Conservation (phyloP, 1,284 basidiomycete genomes). For the Rhodofomes roseus region DNA sequence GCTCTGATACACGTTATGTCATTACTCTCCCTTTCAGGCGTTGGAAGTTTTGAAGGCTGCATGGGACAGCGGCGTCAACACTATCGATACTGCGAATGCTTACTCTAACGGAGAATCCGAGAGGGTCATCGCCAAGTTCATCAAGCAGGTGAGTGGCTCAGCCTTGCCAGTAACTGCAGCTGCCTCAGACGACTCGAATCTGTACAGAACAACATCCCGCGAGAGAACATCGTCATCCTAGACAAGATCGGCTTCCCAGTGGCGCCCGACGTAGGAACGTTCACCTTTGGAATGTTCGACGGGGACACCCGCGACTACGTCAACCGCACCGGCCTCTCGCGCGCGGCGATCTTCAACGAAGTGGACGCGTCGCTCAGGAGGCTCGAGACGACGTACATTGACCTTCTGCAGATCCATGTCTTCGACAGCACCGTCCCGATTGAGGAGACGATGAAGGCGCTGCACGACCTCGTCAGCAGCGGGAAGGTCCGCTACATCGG, state of each 20-base stretch:
- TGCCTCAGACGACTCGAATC: background rate
- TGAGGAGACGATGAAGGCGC: constrained; percentile 30
- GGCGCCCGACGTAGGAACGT: constrained; percentile 14
- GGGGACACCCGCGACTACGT: constrained; percentile 25
- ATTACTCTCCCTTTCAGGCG: constrained; percentile 10
- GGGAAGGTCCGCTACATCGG: constrained; percentile 31
- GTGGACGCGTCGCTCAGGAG: constrained; percentile 43
- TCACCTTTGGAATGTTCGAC: constrained; percentile 11
- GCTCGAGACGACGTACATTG: constrained; percentile 42
- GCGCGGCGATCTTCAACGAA: constrained; percentile 53
- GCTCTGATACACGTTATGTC: no score
- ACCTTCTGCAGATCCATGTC: constrained; percentile 45
- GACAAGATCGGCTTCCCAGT: constrained; percentile 34
- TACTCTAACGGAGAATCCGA: constrained; percentile 52
- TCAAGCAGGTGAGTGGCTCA: constrained; percentile 35
- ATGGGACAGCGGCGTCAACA: constrained; percentile 48
- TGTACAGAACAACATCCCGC: constrained; percentile 53
- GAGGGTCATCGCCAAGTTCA: constrained; percentile 45
- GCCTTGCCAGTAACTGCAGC: background rate
- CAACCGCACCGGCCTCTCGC: constrained; percentile 30
- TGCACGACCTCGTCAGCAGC: constrained; percentile 31
- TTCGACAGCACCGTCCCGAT: constrained; percentile 56
- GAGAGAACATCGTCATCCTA: constrained; percentile 45
- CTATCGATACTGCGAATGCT: constrained; percentile 56
- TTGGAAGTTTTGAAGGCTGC: constrained; percentile 41